Evolutionary conservation across 495 filamentous ascomycete species (phyloP).

Genomic region (Penicillium ucsense): DNA sequence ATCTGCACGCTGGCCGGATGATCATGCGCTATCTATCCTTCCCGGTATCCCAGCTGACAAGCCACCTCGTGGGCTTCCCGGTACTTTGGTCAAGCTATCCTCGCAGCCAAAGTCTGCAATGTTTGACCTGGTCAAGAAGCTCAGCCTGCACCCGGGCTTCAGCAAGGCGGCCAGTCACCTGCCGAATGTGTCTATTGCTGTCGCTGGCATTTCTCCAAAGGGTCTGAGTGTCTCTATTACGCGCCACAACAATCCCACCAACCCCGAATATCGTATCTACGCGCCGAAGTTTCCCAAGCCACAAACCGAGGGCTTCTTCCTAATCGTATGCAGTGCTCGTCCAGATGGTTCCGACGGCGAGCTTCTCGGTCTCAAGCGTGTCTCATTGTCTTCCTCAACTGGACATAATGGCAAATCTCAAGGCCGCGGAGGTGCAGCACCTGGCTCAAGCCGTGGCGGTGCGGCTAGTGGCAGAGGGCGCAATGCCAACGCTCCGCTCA

Average conservation of each 20-base stretch:
- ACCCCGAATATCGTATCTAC: constrained; percentile 61
- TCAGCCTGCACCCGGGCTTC: constrained; percentile 31
- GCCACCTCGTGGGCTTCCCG: constrained; percentile 17
- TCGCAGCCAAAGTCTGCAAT: constrained; percentile 18
- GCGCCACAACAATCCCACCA: constrained; percentile 54
- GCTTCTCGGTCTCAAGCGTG: constrained; percentile 73
- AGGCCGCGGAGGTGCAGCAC: constrained; percentile 10
- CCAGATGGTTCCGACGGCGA: constrained; percentile 58
- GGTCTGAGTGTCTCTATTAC: constrained; percentile 53
- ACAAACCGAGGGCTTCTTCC: constrained; percentile 90
- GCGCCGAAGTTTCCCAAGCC: constrained; percentile 88
- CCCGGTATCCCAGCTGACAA: constrained; percentile 55
- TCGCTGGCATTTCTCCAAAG: constrained; percentile 49
- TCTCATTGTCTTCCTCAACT: constrained; percentile 53
- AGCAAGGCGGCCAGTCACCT: constrained; percentile 49
- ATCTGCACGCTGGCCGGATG: constrained; percentile 80
- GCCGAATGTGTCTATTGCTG: constrained; percentile 56
- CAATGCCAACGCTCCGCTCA: constrained; percentile 5
- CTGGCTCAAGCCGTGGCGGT: constrained; percentile 19
- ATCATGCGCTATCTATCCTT: constrained; percentile 68
- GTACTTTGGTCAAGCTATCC: constrained; percentile 16
- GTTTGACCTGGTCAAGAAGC: constrained; percentile 17
- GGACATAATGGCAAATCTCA: constrained; percentile 15
- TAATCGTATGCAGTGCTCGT: constrained; percentile 44
- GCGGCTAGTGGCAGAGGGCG: constrained; percentile 11